phyloP scores from a whole-genome alignment of 2,329 filamentous ascomycete genomes.

The Talaromyces sp. region DNA sequence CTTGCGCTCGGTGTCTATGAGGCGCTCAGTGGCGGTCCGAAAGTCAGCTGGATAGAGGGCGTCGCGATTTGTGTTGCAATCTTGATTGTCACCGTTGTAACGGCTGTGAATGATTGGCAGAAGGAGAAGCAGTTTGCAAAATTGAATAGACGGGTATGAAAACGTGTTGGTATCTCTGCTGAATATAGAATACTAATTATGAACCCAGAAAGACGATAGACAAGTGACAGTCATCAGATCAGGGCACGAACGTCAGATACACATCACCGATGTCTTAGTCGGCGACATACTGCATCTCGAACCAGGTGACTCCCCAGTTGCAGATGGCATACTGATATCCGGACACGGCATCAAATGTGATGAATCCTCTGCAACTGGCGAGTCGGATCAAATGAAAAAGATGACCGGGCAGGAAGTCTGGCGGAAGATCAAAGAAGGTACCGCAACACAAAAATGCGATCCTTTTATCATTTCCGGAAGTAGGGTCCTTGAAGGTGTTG shows the following conservation, averaged over 20 bases:
- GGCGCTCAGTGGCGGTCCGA: slow-evolving; percentile 50
- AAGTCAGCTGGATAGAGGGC: slow-evolving; percentile 64
- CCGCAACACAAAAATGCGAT: slow-evolving; percentile 49
- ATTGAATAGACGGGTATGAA: slow-evolving; percentile 51
- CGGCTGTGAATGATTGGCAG: slow-evolving; percentile 64
- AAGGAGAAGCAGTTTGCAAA: slow-evolving; percentile 64
- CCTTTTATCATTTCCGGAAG: slow-evolving; percentile 77
- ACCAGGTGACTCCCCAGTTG: slow-evolving; percentile 66
- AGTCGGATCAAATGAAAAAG: slow-evolving; percentile 52
- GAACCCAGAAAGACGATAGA: slow-evolving; percentile 62
- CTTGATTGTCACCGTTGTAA: slow-evolving; percentile 60
- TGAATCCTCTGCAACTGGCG: slow-evolving; percentile 69
- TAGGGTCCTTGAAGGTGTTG: slow-evolving; percentile 72
- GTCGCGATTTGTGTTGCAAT: slow-evolving; percentile 65
- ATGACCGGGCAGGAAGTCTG: not conserved
- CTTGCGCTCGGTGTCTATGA: slow-evolving; percentile 67
- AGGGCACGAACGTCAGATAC: slow-evolving; percentile 61
- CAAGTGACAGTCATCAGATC: slow-evolving; percentile 65
- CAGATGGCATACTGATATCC: slow-evolving; percentile 65
- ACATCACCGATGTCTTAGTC: slow-evolving; percentile 63
- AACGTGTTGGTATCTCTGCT: too few relatives aligned
- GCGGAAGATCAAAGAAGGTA: slow-evolving; percentile 52
- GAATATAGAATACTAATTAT: too few relatives aligned
- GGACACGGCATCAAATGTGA: slow-evolving; percentile 67
- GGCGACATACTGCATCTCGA: slow-evolving; percentile 67